Conservation (phyloP, 2,329 filamentous ascomycete genomes). For the Intubia oerlemansii region DNA sequence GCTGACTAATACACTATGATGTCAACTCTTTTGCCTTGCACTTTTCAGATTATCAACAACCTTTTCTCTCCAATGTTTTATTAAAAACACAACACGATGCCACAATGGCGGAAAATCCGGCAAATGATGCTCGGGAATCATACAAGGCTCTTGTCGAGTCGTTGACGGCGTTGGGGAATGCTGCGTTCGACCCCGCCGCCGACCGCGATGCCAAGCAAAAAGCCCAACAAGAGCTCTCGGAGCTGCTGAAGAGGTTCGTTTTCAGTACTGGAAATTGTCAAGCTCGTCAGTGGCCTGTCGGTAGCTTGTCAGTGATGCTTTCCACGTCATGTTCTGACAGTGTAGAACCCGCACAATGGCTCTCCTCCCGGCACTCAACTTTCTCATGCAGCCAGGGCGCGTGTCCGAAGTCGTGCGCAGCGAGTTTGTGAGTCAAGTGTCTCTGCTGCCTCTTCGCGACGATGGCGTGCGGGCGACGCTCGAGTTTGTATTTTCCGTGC, state of each 20-base stretch:
- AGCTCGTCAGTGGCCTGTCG: no score
- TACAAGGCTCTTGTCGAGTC: conserved; percentile 12
- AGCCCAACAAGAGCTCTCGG: conserved; percentile 19
- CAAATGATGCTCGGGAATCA: conserved; percentile 1
- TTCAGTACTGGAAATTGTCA: no score
- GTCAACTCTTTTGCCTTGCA: no score
- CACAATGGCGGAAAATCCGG: no score
- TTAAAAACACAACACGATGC: no score
- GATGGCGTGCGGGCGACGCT: conserved; percentile 45
- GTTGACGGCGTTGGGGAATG: conserved; percentile 20
- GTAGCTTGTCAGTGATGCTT: no score
- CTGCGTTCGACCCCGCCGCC: conserved; percentile 25
- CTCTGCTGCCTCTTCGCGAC: conserved; percentile 35
- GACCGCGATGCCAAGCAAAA: conserved; percentile 8
- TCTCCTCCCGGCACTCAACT: conserved; percentile 39
- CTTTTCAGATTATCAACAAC: no score
- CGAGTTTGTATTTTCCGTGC: conserved; percentile 50
- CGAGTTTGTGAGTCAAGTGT: conserved; percentile 33
- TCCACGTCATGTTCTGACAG: no score
- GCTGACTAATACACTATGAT: no score
- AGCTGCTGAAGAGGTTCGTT: conserved; percentile 30
- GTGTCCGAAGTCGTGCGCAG: conserved; percentile 38
- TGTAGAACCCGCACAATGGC: conserved; percentile 16
- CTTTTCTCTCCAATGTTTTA: no score
- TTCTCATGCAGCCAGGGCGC: conserved; percentile 37